Percentiles rank a stretch among this genome's conserved stretches.
Evolutionary conservation across 2,329 filamentous ascomycete genomes (phyloP).

Genomic region (Thielaviopsis euricoi): DNA sequence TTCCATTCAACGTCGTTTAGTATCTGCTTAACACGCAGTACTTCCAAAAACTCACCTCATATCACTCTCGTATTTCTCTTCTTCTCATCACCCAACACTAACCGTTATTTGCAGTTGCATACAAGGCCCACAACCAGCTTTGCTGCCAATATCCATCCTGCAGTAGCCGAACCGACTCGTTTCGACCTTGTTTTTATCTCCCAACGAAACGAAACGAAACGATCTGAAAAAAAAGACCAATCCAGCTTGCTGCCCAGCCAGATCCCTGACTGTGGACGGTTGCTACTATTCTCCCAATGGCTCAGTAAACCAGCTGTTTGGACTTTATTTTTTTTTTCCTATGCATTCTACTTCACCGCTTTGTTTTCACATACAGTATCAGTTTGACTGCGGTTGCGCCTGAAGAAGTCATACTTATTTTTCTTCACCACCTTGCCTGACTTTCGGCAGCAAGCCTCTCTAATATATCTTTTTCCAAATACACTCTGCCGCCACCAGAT

Average conservation of each 20-base stretch:
- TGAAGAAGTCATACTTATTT: background rate
- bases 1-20: too few relatives aligned
- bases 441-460: background rate
- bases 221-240: background rate
- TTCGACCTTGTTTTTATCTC: too few relatives aligned
- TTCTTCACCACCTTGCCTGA: background rate
- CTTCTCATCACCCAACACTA: too few relatives aligned
- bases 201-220: background rate
- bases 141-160: too few relatives aligned
- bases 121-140: too few relatives aligned
- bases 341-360: background rate
- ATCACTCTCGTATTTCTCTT: too few relatives aligned
- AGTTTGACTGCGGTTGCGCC: constrained; percentile 2
- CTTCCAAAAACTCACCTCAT: too few relatives aligned
- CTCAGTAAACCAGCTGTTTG: background rate
- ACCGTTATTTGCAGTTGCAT: too few relatives aligned
- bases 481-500: background rate
- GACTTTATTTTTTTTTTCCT: background rate
- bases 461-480: background rate
- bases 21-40: too few relatives aligned
- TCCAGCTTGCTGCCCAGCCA: background rate
- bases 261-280: background rate
- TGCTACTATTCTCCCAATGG: background rate
- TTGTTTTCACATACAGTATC: background rate
- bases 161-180: too few relatives aligned